Base-by-base conservation (phyloP, 371 early-diverging fungal species). In the Homolaphlyctis polyrhiza region DNA sequence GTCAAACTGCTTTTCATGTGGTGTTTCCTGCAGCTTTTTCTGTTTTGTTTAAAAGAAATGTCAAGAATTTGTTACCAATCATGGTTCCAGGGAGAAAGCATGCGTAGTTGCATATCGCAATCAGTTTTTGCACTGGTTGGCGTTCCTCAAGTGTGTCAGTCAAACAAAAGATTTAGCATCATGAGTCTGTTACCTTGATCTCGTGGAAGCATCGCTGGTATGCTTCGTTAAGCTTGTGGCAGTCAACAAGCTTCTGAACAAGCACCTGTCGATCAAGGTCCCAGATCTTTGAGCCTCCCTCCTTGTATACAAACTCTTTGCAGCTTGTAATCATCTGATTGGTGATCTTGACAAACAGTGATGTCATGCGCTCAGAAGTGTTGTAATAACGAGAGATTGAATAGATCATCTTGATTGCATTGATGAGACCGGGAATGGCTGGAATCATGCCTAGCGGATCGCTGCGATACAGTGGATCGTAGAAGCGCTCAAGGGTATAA, bases 241-340 rank as follows among this genome's bases (percentile, higher is more conserved):
- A 81, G 35, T 83, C 76, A 25, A 61, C 70, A 39, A 85, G 67
- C 62, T 83, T 85, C 35, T 71, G 74, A 27, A 84, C 73, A 8
- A 85, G 72, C 27, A 65, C 62, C 2, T 65, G 62, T 13, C 82
- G 68, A 50, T 85, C 84, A 62, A 82, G 83, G 47, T 85, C 84
- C 86, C 86, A 85, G 11, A 85, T 72, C 58, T 85, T 85, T 28
- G 76, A 69, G 16, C 83, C 86, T 23, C 76, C 83, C 58, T 81
- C 78, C 63, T 79, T 76, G 69, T 82, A 82, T 25, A 85, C 76
- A 68, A 78, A 84, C 67, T 84, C 86, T 59, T 85, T 84, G 71
- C 80, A 85, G 65, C 83, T 80, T 14, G 82, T 84, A 52, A 85
- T 84, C 86, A 85, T 85, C 67, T 85, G 86, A 68, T 85, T 85